These are phyloP conservation scores for Ophiosphaerella herpotricha DNA, from an alignment of 2,329 filamentous ascomycete genomes.

Conservation along the genomic window DNA sequence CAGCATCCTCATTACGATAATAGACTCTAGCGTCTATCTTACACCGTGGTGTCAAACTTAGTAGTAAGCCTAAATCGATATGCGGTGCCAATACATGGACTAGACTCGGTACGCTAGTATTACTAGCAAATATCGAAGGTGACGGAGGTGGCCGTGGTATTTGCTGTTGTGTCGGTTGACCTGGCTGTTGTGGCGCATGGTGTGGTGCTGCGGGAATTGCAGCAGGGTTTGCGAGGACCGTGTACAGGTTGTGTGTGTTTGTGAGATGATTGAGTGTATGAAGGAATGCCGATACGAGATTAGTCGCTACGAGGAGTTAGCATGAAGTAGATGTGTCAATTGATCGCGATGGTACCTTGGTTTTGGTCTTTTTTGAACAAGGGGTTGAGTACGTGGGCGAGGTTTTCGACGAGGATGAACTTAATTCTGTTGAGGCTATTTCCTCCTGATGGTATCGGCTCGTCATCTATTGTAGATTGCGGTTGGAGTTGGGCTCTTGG, in stretches of 20 bases:
- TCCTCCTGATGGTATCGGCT: background rate
- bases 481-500: background rate
- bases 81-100: conserved; percentile 41
- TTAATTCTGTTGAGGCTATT: background rate
- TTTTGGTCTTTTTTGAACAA: conserved; percentile 45
- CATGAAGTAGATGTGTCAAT: conserved; percentile 19
- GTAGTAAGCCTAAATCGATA: conserved; percentile 49
- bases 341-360: conserved; percentile 33
- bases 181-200: background rate
- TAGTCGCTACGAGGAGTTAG: conserved; percentile 39
- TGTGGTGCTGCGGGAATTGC: background rate
- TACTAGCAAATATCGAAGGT: conserved; percentile 50
- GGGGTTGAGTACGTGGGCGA: conserved; percentile 45
- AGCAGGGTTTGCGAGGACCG: background rate
- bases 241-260: no score
- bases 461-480: background rate
- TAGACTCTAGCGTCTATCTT: conserved; percentile 41
- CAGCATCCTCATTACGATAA: conserved; percentile 25
- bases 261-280: background rate
- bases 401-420: conserved; percentile 49
- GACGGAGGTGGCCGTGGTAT: conserved; percentile 20
- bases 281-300: conserved; percentile 49
- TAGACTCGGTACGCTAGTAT: conserved; percentile 44
- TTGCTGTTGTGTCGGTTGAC: conserved; percentile 1
- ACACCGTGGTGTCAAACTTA: conserved; percentile 44